Conservation (phyloP, 768 basidiomycete genomes). For the Panellus pusillus region DNA sequence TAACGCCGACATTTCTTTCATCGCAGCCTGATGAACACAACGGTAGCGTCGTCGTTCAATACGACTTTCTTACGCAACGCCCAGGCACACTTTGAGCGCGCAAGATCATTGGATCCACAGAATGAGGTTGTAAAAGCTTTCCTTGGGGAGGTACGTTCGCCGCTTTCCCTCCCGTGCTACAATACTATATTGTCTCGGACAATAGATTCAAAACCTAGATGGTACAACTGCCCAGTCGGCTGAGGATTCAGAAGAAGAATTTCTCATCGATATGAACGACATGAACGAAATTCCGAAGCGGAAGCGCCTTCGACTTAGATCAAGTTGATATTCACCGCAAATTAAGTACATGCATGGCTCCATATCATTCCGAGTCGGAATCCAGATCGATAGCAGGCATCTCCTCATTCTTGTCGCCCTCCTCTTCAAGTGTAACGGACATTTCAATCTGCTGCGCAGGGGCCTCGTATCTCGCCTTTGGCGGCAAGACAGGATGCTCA, state of each 20-base stretch:
- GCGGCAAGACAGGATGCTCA: not conserved
- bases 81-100: conserved; percentile 65
- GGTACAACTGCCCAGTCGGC: conserved; percentile 7
- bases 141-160: conserved; percentile 45
- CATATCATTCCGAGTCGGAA: conserved; percentile 60
- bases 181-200: not conserved
- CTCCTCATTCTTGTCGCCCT: conserved; percentile 64
- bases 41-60: conserved; percentile 27
- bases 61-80: conserved; percentile 49
- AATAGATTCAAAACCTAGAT: conserved; percentile 16
- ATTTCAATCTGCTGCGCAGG: not conserved
- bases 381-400: conserved; percentile 78
- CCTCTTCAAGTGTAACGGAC: conserved; percentile 23
- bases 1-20: conserved; percentile 7
- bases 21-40: not conserved
- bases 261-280: conserved; percentile 25
- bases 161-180: not conserved
- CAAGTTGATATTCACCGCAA: not conserved
- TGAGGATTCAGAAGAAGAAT: conserved; percentile 40
- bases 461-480: not conserved
- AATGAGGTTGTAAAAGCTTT: conserved; percentile 55
- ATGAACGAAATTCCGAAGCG: conserved; percentile 13
- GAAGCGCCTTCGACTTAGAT: conserved; percentile 28
- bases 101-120: conserved; percentile 56
- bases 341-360: conserved; percentile 9